Conservation (phyloP, 2,329 filamentous ascomycete species). For the Cryphonectria radicalis region DNA sequence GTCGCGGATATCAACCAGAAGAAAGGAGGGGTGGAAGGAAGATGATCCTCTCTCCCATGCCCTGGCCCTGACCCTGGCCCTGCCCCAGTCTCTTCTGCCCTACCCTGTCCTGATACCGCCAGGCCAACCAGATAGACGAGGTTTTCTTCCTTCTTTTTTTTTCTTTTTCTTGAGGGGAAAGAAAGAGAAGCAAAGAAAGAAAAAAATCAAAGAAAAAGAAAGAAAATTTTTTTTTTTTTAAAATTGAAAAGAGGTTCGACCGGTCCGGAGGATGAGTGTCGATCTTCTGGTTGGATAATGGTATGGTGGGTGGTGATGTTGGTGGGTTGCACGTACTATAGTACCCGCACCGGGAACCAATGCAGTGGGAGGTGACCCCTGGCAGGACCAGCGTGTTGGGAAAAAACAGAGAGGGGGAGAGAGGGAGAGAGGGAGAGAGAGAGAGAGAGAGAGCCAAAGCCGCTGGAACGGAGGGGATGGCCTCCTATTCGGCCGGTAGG, state of each 20-base stretch:
- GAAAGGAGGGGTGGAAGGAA: not conserved
- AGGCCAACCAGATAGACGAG: not conserved
- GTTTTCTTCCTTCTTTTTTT: too few species aligned
- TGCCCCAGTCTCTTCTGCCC: not conserved
- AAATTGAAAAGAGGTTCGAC: not conserved
- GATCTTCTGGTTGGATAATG: not conserved
- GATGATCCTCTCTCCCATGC: not conserved
- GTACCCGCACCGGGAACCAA: constrained; percentile 9
- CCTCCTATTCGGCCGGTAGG: not conserved
- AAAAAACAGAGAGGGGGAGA: not conserved
- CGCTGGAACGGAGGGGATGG: not conserved
- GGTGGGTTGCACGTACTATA: not conserved
- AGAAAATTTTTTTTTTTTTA: not conserved
- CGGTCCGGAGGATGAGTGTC: constrained; percentile 3
- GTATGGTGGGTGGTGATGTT: not conserved
- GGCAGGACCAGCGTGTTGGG: constrained; percentile 13
- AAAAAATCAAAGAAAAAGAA: not conserved
- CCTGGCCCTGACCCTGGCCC: not conserved
- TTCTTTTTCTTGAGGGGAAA: not conserved
- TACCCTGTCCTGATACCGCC: not conserved
- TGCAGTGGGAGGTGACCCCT: constrained; percentile 2
- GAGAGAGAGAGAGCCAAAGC: not conserved
- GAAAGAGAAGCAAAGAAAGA: not conserved
- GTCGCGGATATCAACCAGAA: not conserved
- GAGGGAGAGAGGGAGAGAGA: not conserved